Evolutionary conservation across 2,329 filamentous ascomycete species (phyloP).

Genomic region (Phyllosticta citriasiana): DNA sequence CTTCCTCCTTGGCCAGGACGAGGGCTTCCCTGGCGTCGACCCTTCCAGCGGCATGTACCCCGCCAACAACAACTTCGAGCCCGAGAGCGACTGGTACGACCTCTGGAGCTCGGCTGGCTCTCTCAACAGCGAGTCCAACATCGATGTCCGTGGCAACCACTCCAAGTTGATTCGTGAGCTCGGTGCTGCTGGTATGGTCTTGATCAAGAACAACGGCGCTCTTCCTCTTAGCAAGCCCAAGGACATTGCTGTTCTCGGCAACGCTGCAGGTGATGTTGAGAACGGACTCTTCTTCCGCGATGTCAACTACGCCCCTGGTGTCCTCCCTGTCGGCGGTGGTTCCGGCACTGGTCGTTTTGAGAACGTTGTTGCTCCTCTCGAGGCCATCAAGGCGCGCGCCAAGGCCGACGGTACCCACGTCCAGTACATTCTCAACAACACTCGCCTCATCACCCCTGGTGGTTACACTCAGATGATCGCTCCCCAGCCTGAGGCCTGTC

Average conservation of each 20-base stretch:
- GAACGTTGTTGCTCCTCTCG: constrained; percentile 31
- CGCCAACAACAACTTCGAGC: neutral
- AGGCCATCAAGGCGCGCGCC: constrained; percentile 28
- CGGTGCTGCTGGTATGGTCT: constrained; percentile 32
- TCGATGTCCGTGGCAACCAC: constrained; percentile 26
- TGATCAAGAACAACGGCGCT: constrained; percentile 42
- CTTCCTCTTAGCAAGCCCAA: constrained; percentile 45
- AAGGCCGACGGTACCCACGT: neutral
- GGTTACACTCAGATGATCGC: constrained; percentile 14
- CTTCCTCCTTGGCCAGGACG: constrained; percentile 34
- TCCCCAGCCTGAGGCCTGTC: constrained; percentile 34
- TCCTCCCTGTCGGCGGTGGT: constrained; percentile 34
- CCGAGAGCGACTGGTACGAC: constrained; percentile 12
- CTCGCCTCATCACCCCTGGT: neutral
- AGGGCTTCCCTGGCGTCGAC: constrained; percentile 30
- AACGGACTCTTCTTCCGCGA: constrained; percentile 34
- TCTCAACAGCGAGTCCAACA: constrained; percentile 2
- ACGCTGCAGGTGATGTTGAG: constrained; percentile 40
- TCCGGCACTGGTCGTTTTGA: constrained; percentile 30
- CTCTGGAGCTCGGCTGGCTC: constrained; percentile 13
- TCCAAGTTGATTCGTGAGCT: constrained; percentile 29
- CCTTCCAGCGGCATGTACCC: constrained; percentile 8
- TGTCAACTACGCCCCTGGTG: constrained; percentile 29
- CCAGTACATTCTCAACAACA: constrained; percentile 11
- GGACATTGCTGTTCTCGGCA: constrained; percentile 41